Evolutionary conservation across 345 rosid species (phyloP).

Genomic region (Nasturtium officinale): DNA sequence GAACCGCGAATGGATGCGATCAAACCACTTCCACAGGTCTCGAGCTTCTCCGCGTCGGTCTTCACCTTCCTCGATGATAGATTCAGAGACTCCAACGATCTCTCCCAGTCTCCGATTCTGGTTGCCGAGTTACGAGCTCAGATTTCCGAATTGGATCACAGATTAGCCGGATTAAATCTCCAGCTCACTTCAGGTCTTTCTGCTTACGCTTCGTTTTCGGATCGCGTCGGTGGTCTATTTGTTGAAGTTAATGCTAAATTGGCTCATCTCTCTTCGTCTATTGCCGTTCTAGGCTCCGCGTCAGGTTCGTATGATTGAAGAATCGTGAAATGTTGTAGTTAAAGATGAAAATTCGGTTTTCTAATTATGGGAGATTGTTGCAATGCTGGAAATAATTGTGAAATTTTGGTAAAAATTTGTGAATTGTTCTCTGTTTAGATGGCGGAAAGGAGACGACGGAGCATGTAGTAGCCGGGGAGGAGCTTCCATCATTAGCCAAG

Average conservation of each 20-base stretch:
- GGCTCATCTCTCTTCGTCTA: conserved; percentile 58
- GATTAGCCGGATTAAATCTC: conserved; percentile 54
- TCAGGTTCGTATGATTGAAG: conserved; percentile 47
- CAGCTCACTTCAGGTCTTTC: conserved; percentile 57
- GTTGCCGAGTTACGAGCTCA: conserved; percentile 61
- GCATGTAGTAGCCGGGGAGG: conserved; percentile 62
- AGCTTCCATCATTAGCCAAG: conserved; percentile 77
- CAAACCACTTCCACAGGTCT: conserved; percentile 54
- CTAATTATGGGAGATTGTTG: not conserved
- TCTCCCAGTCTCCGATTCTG: conserved; percentile 50
- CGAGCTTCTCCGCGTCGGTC: conserved; percentile 52
- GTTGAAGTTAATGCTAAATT: conserved; percentile 49
- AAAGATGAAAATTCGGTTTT: not conserved
- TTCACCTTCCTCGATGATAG: conserved; percentile 59
- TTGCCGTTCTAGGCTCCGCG: conserved; percentile 40
- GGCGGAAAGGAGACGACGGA: conserved; percentile 47
- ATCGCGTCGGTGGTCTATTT: conserved; percentile 50
- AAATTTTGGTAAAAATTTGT: not conserved
- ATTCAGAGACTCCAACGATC: conserved; percentile 50
- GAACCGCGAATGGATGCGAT: conserved; percentile 51
- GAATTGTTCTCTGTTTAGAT: conserved; percentile 27
- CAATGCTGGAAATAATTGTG: conserved; percentile 17
- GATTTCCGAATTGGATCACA: conserved; percentile 62
- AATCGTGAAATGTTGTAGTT: not conserved
- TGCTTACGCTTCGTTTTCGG: conserved; percentile 70